Evolutionary conservation across 2,329 filamentous ascomycete genomes (phyloP).

Genomic region (Xylariaceae sp.): DNA sequence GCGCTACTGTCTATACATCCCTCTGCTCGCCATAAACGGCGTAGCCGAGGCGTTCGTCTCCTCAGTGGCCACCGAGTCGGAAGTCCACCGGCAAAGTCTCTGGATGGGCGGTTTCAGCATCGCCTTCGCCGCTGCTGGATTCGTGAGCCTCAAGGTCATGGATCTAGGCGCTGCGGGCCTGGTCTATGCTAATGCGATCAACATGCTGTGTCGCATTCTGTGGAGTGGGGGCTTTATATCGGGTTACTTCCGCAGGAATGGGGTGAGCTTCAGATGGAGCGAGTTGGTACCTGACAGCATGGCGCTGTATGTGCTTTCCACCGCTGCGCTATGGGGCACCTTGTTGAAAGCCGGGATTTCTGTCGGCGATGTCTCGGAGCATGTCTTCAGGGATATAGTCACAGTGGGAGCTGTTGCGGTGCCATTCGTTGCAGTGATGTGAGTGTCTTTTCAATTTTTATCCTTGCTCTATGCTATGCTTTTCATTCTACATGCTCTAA

Average conservation of each 20-base stretch:
- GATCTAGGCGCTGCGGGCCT: constrained; percentile 73
- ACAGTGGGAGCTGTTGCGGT: constrained; percentile 48
- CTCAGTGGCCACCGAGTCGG: constrained; percentile 69
- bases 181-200: constrained; percentile 82
- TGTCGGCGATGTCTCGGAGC: constrained; percentile 29
- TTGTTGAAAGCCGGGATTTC: constrained; percentile 23
- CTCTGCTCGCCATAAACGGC: constrained; percentile 86
- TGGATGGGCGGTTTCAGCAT: constrained; percentile 83
- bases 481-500: not conserved
- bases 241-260: constrained; percentile 53
- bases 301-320: constrained; percentile 41
- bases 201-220: constrained; percentile 78
- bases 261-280: constrained; percentile 37
- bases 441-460: constrained; percentile 36
- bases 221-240: constrained; percentile 77
- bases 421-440: constrained; percentile 56
- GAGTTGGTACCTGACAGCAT: constrained; percentile 41
- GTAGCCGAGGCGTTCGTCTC: constrained; percentile 90
- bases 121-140: constrained; percentile 71
- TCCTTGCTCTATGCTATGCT: constrained; percentile 16
- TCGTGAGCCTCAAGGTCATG: constrained; percentile 66
- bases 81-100: constrained; percentile 72
- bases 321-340: constrained; percentile 39
- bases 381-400: constrained; percentile 38
- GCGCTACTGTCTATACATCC: constrained; percentile 88